Conservation (phyloP, 2,329 filamentous ascomycete genomes). For the Fusarium dlaminii region DNA sequence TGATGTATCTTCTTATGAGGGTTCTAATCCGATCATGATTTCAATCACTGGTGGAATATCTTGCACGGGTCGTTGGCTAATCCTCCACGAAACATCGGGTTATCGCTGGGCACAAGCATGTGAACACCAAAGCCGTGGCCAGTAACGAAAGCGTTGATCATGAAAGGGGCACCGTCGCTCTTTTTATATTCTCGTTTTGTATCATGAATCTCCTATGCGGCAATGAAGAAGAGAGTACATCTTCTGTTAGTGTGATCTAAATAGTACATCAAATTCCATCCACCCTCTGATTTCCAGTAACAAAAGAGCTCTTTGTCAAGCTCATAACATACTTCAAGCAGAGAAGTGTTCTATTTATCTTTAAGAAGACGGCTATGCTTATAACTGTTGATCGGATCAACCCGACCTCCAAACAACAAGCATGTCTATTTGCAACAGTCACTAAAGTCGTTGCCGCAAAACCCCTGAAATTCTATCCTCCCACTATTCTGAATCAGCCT, state of each 20-base stretch:
- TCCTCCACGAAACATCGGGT: background rate
- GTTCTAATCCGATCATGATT: background rate
- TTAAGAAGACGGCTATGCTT: too few species aligned
- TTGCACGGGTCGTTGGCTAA: rapidly evolving
- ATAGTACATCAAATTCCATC: too few species aligned
- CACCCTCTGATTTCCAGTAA: background rate
- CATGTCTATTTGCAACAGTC: background rate
- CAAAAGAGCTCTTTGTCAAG: rapidly evolving
- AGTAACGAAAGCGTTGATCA: too few species aligned
- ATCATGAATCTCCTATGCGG: too few species aligned
- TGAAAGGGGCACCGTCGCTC: background rate
- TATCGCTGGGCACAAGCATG: background rate
- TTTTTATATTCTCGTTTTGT: too few species aligned
- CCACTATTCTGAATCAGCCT: background rate
- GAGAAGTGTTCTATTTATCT: too few species aligned
- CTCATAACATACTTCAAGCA: rapidly evolving
- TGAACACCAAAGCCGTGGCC: background rate
- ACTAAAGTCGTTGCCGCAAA: background rate
- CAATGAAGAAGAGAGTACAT: background rate
- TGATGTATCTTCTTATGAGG: background rate
- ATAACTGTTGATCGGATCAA: background rate
- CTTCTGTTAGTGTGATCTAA: too few species aligned
- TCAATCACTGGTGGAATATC: background rate
- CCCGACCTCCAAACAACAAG: background rate
- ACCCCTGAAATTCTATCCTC: background rate